A percentile compares a stretch with the other conserved stretches of the same genome.
Conservation (phyloP, 2,329 filamentous ascomycete genomes). For the Nakataea oryzae region DNA sequence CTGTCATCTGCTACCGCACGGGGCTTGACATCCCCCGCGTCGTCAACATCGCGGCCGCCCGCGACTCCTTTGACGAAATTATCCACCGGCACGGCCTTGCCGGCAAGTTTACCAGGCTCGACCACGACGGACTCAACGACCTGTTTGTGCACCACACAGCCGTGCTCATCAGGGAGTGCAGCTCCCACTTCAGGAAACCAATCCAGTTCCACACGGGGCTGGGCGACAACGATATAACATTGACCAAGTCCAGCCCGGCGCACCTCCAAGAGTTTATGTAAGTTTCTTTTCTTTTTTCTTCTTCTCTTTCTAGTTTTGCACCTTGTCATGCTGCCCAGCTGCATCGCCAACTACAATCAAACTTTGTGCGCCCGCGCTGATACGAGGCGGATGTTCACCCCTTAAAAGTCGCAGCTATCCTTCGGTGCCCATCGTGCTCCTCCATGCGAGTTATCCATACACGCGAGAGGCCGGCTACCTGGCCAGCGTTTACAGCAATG, state of each 20-base stretch:
- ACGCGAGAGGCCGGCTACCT: conserved; percentile 70
- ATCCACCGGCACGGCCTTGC: conserved; percentile 17
- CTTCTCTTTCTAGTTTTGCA: no score
- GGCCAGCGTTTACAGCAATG: conserved; percentile 66
- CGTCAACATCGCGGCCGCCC: conserved; percentile 29
- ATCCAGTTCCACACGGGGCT: conserved; percentile 78
- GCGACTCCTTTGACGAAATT: conserved; percentile 27
- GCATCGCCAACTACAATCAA: neutral
- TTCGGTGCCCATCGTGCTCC: conserved; percentile 61
- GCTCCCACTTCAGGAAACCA: conserved; percentile 48
- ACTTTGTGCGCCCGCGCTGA: neutral
- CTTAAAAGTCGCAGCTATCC: conserved; percentile 43
- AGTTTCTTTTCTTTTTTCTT: neutral
- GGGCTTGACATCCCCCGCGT: conserved; percentile 49
- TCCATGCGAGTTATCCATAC: conserved; percentile 76
- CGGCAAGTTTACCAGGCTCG: conserved; percentile 38
- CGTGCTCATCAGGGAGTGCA: conserved; percentile 38
- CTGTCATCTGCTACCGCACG: conserved; percentile 70
- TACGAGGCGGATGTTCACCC: neutral
- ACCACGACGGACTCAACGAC: conserved; percentile 57
- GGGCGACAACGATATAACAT: conserved; percentile 66
- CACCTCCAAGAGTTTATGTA: conserved; percentile 62
- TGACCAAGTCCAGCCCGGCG: conserved; percentile 62
- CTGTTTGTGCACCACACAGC: conserved; percentile 57
- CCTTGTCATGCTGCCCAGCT: no score